phyloP scores from a whole-genome alignment of 352 stramenopile genomes.

The Phytopythium mirpurense region DNA sequence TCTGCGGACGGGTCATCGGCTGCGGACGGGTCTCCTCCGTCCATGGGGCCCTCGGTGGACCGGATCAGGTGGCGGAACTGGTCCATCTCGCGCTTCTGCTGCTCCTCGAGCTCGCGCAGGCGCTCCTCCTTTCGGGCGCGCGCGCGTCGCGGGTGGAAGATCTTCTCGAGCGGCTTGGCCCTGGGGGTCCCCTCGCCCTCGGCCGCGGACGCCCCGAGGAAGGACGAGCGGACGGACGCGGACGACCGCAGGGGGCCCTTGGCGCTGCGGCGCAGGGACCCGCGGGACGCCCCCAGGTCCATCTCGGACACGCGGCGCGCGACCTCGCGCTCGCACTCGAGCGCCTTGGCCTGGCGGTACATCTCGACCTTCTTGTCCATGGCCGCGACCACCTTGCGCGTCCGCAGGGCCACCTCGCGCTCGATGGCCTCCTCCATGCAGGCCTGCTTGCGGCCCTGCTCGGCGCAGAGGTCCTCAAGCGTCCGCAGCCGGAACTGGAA shows the following conservation, averaged over 20 bases:
- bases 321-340: conserved; percentile 76
- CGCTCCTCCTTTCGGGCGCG: conserved; percentile 46
- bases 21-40: no score
- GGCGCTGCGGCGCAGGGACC: conserved; percentile 2
- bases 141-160: conserved; percentile 71
- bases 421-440: conserved; percentile 79
- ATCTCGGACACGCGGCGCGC: conserved; percentile 59
- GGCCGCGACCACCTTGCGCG: conserved; percentile 55
- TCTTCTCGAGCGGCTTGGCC: conserved; percentile 60
- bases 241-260: conserved; percentile 1
- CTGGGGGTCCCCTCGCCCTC: conserved; percentile 13
- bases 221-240: background rate
- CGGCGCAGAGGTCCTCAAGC: conserved; percentile 64
- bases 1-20: no score
- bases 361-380: conserved; percentile 85
- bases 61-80: conserved; percentile 85
- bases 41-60: conserved; percentile 46
- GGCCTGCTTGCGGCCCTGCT: conserved; percentile 66
- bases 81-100: conserved; percentile 80
- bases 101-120: conserved; percentile 63
- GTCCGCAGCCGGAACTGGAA: conserved; percentile 81
- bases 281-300: conserved; percentile 13
- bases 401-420: conserved; percentile 57
- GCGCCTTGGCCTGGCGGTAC: conserved; percentile 82
- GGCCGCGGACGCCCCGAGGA: conserved; percentile 11